Evolutionary conservation across 768 basidiomycete genomes (phyloP), one percentile per base, ranked within the genome.

Genomic region (Cystofilobasidium macerans): DNA sequence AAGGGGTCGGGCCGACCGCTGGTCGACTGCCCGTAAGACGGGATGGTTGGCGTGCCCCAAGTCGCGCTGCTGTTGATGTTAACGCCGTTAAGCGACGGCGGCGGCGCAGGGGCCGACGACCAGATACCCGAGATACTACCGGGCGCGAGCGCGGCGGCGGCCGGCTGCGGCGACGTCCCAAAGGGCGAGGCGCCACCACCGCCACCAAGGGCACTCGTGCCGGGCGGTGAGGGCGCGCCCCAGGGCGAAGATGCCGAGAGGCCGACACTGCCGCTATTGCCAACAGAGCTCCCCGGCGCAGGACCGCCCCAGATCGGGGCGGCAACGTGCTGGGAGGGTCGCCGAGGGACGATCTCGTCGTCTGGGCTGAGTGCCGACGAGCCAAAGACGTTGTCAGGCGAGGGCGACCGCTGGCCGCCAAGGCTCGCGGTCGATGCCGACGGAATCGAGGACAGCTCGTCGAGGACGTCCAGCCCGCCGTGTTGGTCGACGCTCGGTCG

Each of bases 311-410:
- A 67, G 16, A 67, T 56, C 2, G 64, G 54, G n/a, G 56, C 58
- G 7, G 61, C 65, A 32, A 32, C 28, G 28, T 28, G 51, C 51
- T 67, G 51, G 13, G 60, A 60, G 30, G 65, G 65, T 8, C 65
- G 65, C 30, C 65, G 65, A 35, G 65, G 67, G 30, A 68, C 62
- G 38, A 68, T 68, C 38, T 68, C 67, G 47, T 68, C 67, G 48
- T 68, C 67, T 7, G 67, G 56, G 40, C 53, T 62, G 30, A 68
- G 57, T 22, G 67, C 67, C 1, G 67, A 68, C 30, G 67, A 64
- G 40, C 67, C 67, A 57, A 68, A 68, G 32, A 57, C 51, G 35
- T 36, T 45, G 20, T 51, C 60, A 12, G 67, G 61, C 4, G 61
- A 51, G 2, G 57, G 33, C 26, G 67, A 68, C 28, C 61, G 53